Percentiles rank a stretch among this genome's conserved stretches.
These are phyloP conservation scores for Excoecaria agallocha DNA, from an alignment of 345 rosid species.

Conservation along the genomic window DNA sequence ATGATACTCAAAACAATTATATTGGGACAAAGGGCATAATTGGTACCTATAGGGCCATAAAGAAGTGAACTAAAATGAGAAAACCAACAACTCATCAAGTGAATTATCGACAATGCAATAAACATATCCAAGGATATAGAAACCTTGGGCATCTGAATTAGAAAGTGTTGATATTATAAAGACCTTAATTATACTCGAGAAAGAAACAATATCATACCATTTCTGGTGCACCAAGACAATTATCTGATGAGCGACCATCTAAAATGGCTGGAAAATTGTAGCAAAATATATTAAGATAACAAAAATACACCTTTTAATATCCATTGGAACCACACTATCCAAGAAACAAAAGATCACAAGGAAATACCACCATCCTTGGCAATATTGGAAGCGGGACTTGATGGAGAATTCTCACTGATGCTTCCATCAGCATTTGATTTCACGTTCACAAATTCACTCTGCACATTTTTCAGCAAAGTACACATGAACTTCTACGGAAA, in stretches of 20 bases:
- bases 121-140: background rate
- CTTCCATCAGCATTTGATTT: constrained; percentile 51
- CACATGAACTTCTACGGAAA: constrained; percentile 10
- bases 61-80: constrained; percentile 5
- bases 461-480: constrained; percentile 23
- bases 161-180: background rate
- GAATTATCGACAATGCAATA: background rate
- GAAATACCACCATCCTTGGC: constrained; percentile 42
- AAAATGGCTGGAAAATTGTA: constrained; percentile 42
- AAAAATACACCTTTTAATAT: constrained; percentile 12
- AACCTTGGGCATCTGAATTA: background rate
- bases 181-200: background rate
- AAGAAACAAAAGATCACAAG: constrained; percentile 1
- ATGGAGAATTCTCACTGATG: constrained; percentile 45
- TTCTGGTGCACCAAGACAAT: constrained; percentile 33
- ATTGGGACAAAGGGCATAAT: background rate
- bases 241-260: constrained; percentile 24
- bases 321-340: too few relatives aligned
- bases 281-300: constrained; percentile 30
- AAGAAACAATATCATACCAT: constrained; percentile 36
- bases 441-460: constrained; percentile 50
- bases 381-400: constrained; percentile 49
- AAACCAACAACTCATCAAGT: background rate
- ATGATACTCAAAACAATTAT: background rate
- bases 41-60: background rate